Evolutionary conservation across 805 yeast genomes (phyloP).

Genomic region (Candida ficus): DNA sequence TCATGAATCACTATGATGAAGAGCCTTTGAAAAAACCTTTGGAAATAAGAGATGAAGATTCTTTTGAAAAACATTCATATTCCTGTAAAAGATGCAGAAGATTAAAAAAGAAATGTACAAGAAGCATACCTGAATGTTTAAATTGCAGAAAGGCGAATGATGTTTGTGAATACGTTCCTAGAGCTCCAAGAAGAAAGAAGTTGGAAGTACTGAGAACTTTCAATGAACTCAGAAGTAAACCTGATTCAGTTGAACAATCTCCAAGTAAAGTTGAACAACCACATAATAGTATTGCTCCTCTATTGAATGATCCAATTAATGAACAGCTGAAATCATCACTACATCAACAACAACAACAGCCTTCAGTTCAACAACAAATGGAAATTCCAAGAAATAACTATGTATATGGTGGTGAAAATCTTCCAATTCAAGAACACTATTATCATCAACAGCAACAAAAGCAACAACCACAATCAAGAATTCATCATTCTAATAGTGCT

Average conservation of each 20-base stretch:
- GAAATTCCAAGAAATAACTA: not conserved
- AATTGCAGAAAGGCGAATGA: slow-evolving; percentile 37
- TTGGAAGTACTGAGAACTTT: slow-evolving; percentile 24
- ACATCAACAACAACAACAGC: not conserved
- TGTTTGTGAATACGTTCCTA: slow-evolving; percentile 38
- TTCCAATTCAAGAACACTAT: not conserved
- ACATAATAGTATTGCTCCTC: not conserved
- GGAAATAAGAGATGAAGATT: not conserved
- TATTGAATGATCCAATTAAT: too few species aligned
- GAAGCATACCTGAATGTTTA: slow-evolving; percentile 37
- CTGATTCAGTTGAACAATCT: not conserved
- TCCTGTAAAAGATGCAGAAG: slow-evolving; percentile 45
- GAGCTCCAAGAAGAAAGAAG: slow-evolving; percentile 36
- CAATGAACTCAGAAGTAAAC: slow-evolving; percentile 16
- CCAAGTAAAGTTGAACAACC: not conserved
- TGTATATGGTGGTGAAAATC: not conserved
- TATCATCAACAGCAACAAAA: too few species aligned
- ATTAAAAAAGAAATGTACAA: slow-evolving; percentile 45
- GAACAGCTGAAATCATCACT: too few species aligned
- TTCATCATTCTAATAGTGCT: too few species aligned
- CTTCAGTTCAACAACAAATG: too few species aligned
- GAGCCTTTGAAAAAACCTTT: not conserved
- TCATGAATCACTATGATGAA: slow-evolving; percentile 3
- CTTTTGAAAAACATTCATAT: slow-evolving; percentile 21
- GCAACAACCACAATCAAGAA: not conserved